Base-by-base conservation (phyloP, 352 stramenopile genomes). In the Phytophthora citricola region DNA sequence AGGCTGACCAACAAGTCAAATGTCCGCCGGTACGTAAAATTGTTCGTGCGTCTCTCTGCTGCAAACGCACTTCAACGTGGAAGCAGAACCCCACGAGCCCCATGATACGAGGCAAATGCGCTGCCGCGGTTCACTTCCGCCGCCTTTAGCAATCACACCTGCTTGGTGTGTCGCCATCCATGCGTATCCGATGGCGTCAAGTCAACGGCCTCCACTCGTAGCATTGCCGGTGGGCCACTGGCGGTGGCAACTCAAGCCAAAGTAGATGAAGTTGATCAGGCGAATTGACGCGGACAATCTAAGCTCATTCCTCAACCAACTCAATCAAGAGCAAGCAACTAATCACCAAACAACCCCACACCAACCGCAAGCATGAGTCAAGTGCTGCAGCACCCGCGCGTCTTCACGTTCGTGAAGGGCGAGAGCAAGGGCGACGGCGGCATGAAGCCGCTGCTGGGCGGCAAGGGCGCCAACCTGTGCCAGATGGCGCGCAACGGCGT, bases 381-480 rank as follows among this genome's bases (percentile, higher is more conserved):
- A 51, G 52, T 60, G 27, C 27, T 60, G 15, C 52, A 60, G 43
- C 55, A 63, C 45, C 55, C 55, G 44, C 55, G 43, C 24, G 55
- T 63, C 15, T 55, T 55, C 55, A 55, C 55, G 38, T 71, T 72
- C 50, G 64, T 72, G 49, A 72, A 72, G 57, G 64, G 58, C 58
- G 64, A 67, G 20, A 72, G 64, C 56, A 58, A 56, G 58, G 64
- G 64, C 36, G n/a, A 72, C 44, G 64, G 57, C 44, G 63, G 51
- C 57, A 72, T 72, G 64, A 72, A 67, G 64, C 45, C 48, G 50
- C 57, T 72, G 45, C 64, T 72, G 43, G 64, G 64, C 50, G 64
- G 64, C 51, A 72, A 72, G 63, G 63, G 63, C 50, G 64, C 64
- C 44, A 72, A 72, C 57, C 57, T 72, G 29, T 72, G 64, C 44